A percentile compares a stretch with the other conserved stretches of the same genome.
phyloP scores from a whole-genome alignment of 345 rosid genomes.

The Eutrema heterophyllum region DNA sequence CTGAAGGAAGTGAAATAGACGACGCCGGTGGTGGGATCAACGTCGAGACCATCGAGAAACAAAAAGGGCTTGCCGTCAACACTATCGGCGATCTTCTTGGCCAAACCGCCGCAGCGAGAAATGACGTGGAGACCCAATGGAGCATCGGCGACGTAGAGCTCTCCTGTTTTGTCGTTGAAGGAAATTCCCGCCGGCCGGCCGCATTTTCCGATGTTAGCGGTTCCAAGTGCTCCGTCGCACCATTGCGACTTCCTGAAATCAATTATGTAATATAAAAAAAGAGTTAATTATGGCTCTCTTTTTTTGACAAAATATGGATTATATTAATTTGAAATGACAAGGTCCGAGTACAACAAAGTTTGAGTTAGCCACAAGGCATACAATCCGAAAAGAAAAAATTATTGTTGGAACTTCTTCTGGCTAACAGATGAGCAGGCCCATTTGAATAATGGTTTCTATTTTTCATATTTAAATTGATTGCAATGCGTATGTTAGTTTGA shows the following conservation, averaged over 20 bases:
- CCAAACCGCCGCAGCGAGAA: slow-evolving; percentile 34
- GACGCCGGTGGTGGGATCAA: slow-evolving; percentile 30
- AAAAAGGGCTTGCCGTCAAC: slow-evolving; percentile 26
- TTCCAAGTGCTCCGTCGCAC: slow-evolving; percentile 34
- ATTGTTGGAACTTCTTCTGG: too few relatives aligned
- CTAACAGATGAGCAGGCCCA: too few relatives aligned
- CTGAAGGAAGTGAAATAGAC: slow-evolving; percentile 47
- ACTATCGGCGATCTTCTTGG: slow-evolving; percentile 32
- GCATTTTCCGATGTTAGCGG: slow-evolving; percentile 3
- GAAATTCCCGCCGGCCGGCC: slow-evolving; percentile 44
- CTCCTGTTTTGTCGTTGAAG: slow-evolving; percentile 26
- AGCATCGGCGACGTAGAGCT: slow-evolving; percentile 46
- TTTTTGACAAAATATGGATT: too few relatives aligned
- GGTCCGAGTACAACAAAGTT: too few relatives aligned
- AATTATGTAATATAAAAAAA: neutral
- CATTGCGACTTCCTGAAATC: neutral
- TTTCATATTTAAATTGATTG: neutral
- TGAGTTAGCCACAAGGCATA: too few relatives aligned
- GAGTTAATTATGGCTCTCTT: too few relatives aligned
- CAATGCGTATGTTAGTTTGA: neutral
- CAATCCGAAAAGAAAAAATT: too few relatives aligned
- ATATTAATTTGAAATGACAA: too few relatives aligned
- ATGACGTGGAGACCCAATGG: slow-evolving; percentile 36
- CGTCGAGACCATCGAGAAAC: slow-evolving; percentile 41
- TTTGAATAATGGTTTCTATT: too few relatives aligned